Evolutionary conservation across 2,329 filamentous ascomycete species (phyloP).

Genomic region (Colletotrichum eleusines): DNA sequence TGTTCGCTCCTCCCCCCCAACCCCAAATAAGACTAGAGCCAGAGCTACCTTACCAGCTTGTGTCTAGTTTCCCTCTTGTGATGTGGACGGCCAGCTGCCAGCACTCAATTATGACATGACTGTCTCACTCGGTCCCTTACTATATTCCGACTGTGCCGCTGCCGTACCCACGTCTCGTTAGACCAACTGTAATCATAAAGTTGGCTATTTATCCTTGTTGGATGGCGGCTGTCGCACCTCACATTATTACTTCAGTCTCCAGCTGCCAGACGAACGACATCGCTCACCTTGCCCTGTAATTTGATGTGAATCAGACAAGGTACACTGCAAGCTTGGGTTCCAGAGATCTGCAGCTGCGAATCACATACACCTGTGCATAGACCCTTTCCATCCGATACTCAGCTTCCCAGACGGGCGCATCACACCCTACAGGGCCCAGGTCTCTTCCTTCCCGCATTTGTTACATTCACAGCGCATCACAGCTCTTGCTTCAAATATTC

Average conservation of each 20-base stretch:
- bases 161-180: constrained; percentile 10
- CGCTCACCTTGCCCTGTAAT: constrained; percentile 1
- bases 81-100: constrained; percentile 21
- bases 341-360: constrained; percentile 3
- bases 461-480: background rate
- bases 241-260: constrained; percentile 24
- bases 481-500: background rate
- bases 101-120: constrained; percentile 39
- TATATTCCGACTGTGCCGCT: constrained; percentile 15
- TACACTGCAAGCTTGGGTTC: constrained; percentile 12
- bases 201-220: constrained; percentile 30
- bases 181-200: constrained; percentile 26
- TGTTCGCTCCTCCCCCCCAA: background rate
- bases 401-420: constrained; percentile 3
- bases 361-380: background rate
- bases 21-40: constrained; percentile 26
- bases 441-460: constrained; percentile 5
- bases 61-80: constrained; percentile 20
- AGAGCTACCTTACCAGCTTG: constrained; percentile 18
- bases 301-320: background rate
- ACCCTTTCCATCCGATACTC: background rate
- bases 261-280: background rate
- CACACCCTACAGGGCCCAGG: constrained; percentile 9
- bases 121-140: constrained; percentile 34
- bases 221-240: constrained; percentile 26